Evolutionary conservation across 306 rosid genomes (phyloP), one percentile per base, ranked within the genome.

Genomic region (Quillaja saponaria): DNA sequence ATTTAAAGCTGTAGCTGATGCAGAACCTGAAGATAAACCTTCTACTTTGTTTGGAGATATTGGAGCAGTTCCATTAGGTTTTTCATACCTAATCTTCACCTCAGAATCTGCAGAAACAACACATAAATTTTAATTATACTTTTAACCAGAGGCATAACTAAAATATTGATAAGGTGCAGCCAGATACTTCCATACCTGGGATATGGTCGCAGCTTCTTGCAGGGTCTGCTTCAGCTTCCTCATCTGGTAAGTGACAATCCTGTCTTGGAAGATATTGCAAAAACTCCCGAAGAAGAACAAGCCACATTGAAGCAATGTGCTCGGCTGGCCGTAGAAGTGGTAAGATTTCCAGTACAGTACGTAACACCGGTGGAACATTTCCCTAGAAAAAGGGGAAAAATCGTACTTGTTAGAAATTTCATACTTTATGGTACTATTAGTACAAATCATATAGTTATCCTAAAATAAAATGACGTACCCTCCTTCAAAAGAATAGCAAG

Each of bases 251-350:
- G 58, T 74, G 73, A 71, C 87, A 73, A 68, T 76, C 76, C 49
- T 81, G 82, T 75, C 83, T 81, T 50, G 98, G 98, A 71, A 92
- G 86, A 84, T 86, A 92, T 73, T 77, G 84, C 76, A 83, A 71
- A 75, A 86, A 71, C 59, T 81, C 85, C 45, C 84, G 87, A 65
- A 92, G 80, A 72, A 92, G 86, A 82, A 81, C 76, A 55, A 84
- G 84, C 98, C 98, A 92, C 96, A 82, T 84, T 19, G 98, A 82
- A 76, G 95, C 74, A 71, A 80, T 78, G 61, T 69, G 67, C 76
- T 86, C 78, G 33, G 87, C 63, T 55, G 98, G 98, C 49, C 88
- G 65, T 70, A 92, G 71, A 54, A 84, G 71, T 8, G 98, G 96
- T 70, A 92, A 68, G 55, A 86, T 79, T 74, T 89, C 98, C 74